These are phyloP conservation scores for Vanrija sp. DNA, from an alignment of 1,284 basidiomycete species.

Conservation along the genomic window DNA sequence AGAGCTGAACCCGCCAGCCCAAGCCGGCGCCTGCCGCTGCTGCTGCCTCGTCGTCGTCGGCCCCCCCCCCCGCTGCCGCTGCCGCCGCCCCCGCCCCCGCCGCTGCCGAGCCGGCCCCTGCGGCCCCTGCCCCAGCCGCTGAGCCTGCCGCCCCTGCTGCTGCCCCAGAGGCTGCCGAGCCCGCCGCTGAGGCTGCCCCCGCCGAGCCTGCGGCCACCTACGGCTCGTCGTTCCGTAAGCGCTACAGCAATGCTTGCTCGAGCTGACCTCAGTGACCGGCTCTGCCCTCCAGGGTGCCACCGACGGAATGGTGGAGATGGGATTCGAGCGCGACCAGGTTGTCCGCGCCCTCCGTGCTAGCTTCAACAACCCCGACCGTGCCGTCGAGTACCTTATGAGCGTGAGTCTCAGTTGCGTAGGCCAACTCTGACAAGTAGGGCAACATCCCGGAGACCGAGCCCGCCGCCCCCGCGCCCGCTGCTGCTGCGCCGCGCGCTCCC, in stretches of 20 bases:
- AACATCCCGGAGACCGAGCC: slow-evolving; percentile 39
- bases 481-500: slow-evolving; percentile 46
- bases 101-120: slow-evolving; percentile 36
- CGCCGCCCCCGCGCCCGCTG: slow-evolving; percentile 51
- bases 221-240: slow-evolving; percentile 43
- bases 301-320: slow-evolving; percentile 87
- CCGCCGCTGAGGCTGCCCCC: slow-evolving; percentile 33
- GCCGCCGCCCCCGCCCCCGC: slow-evolving; percentile 45
- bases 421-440: slow-evolving; percentile 24
- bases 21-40: slow-evolving; percentile 46
- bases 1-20: slow-evolving; percentile 23
- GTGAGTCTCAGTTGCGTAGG: slow-evolving; percentile 53
- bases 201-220: slow-evolving; percentile 30
- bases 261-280: slow-evolving; percentile 58
- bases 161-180: slow-evolving; percentile 26
- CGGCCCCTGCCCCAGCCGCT: slow-evolving; percentile 47
- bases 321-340: slow-evolving; percentile 83
- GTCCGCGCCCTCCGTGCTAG: slow-evolving; percentile 83
- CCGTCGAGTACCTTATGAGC: slow-evolving; percentile 94
- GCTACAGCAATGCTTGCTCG: not conserved
- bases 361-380: slow-evolving; percentile 97
- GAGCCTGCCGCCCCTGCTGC: slow-evolving; percentile 24
- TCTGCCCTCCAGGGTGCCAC: slow-evolving; percentile 69
- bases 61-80: slow-evolving; percentile 29
- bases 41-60: slow-evolving; percentile 41